phyloP scores from a whole-genome alignment of 176 grass and related monocot species.

The Paspalum notatum region DNA sequence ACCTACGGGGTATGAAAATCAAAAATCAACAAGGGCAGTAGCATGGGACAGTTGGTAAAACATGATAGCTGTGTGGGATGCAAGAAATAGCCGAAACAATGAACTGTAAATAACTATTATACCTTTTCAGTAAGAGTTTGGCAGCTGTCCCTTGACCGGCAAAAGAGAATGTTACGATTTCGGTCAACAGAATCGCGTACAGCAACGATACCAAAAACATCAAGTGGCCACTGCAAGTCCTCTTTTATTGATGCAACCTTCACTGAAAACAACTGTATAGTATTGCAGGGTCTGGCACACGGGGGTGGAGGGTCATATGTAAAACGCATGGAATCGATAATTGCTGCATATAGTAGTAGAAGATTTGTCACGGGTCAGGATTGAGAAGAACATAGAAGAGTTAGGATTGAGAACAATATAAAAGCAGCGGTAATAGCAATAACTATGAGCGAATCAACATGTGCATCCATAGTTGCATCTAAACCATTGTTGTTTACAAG shows the following conservation, averaged over 20 bases:
- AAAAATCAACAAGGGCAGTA: too few relatives aligned
- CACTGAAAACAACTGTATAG: background rate
- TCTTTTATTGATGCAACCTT: background rate
- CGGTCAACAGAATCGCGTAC: background rate
- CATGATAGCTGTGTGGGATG: too few relatives aligned
- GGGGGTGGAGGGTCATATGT: background rate
- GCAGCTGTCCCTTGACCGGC: background rate
- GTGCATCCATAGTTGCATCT: background rate
- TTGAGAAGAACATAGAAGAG: too few relatives aligned
- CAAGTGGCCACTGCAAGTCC: background rate
- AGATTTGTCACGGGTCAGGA: background rate
- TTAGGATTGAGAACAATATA: too few relatives aligned
- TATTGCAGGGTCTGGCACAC: background rate
- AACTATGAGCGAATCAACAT: background rate
- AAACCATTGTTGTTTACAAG: background rate
- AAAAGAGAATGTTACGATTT: background rate
- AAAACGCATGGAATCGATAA: background rate
- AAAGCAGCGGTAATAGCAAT: background rate
- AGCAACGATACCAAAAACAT: background rate
- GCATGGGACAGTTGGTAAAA: too few relatives aligned
- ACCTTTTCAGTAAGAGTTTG: background rate
- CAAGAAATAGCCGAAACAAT: background rate
- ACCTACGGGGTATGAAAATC: too few relatives aligned
- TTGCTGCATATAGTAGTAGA: background rate
- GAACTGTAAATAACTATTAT: background rate